These are phyloP conservation scores for Zygnema circumcarinatum DNA, from an alignment of 139 green algal genomes.

Conservation along the genomic window DNA sequence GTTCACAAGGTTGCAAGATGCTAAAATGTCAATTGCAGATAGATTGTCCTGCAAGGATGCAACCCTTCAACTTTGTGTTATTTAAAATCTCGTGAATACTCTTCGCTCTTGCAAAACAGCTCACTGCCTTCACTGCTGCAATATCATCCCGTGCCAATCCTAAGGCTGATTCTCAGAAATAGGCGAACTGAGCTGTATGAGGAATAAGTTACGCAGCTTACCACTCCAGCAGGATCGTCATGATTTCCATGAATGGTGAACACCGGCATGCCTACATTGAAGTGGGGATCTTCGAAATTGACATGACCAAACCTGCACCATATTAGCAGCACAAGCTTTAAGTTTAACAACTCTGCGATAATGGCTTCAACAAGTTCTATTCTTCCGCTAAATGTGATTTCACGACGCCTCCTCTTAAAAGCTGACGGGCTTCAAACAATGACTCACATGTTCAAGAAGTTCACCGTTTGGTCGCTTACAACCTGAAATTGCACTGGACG, in stretches of 20 bases:
- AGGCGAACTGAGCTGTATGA: too few species aligned
- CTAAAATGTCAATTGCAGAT: slow-evolving; percentile 92
- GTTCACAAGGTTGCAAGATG: slow-evolving; percentile 86
- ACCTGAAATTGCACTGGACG: slow-evolving; percentile 62
- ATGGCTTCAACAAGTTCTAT: too few species aligned
- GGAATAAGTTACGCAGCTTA: slow-evolving; percentile 10
- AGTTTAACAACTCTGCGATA: too few species aligned
- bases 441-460: slow-evolving; percentile 72
- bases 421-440: too few species aligned
- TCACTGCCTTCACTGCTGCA: too few species aligned
- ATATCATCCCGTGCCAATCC: too few species aligned
- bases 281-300: slow-evolving; percentile 91
- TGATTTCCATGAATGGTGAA: slow-evolving; percentile 99
- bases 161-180: too few species aligned
- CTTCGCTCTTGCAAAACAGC: too few species aligned
- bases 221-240: slow-evolving; percentile 87
- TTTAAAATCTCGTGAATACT: too few species aligned
- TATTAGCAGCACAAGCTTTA: slow-evolving; percentile 31
- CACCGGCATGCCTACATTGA: slow-evolving; percentile 92
- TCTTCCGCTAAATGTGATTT: too few species aligned
- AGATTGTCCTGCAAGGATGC: slow-evolving; percentile 77
- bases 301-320: slow-evolving; percentile 66
- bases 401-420: too few species aligned
- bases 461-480: slow-evolving; percentile 79
- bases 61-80: too few species aligned